A percentile compares a stretch with the other conserved stretches of the same genome.
Evolutionary conservation across 2,329 filamentous ascomycete genomes (phyloP).

Genomic region (Colletotrichum sp.): DNA sequence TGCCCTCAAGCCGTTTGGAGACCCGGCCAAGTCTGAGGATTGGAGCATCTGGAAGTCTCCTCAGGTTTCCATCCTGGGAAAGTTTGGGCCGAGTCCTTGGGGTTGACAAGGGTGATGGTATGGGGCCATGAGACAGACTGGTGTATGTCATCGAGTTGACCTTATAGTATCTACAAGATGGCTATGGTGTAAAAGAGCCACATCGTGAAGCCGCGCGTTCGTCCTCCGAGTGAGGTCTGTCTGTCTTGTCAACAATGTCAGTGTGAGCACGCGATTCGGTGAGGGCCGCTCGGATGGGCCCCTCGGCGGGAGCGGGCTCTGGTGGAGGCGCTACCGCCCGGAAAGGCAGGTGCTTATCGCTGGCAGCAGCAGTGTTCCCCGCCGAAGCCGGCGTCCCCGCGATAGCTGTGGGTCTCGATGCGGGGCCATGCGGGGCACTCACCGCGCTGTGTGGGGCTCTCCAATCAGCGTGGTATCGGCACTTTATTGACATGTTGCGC

Average conservation of each 20-base stretch:
- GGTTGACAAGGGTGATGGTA: neutral
- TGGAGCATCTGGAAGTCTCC: slow-evolving; percentile 44
- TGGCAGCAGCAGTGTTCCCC: neutral
- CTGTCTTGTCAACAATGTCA: neutral
- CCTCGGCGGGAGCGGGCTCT: neutral
- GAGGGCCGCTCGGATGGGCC: neutral
- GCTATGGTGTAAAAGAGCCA: neutral
- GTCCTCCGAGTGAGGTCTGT: neutral
- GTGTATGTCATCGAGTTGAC: too few relatives aligned
- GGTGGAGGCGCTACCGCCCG: neutral
- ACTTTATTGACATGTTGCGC: neutral
- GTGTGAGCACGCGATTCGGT: neutral
- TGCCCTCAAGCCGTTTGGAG: slow-evolving; percentile 45
- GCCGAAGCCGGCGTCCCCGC: neutral
- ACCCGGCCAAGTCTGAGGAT: slow-evolving; percentile 42
- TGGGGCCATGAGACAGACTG: neutral
- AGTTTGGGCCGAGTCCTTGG: neutral
- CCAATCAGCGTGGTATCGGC: neutral
- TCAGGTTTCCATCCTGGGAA: slow-evolving; percentile 25
- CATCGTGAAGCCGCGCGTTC: neutral
- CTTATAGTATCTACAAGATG: too few relatives aligned
- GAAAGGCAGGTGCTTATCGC: neutral
- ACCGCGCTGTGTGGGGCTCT: neutral
- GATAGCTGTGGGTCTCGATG: neutral
- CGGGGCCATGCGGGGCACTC: neutral